Percentiles rank a stretch among this genome's conserved stretches.
phyloP scores from a whole-genome alignment of 768 basidiomycete species.

The Naganishia onofrii region DNA sequence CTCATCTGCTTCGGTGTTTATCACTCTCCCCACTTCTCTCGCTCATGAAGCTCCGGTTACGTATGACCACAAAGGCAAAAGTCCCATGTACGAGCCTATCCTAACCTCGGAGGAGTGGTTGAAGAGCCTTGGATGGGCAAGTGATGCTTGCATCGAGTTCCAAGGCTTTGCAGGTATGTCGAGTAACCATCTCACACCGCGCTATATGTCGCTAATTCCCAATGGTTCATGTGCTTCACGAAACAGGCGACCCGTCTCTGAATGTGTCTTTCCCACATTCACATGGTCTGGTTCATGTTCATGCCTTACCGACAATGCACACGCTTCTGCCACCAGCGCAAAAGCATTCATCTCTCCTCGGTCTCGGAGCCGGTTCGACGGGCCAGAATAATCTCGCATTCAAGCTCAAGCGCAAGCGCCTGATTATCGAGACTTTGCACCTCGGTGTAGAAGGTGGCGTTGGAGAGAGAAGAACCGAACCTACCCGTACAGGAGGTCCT shows the following conservation, averaged over 20 bases:
- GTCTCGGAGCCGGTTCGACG: constrained; percentile 58
- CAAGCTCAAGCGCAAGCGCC: constrained; percentile 79
- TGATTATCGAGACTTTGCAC: constrained; percentile 87
- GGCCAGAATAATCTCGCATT: constrained; percentile 97
- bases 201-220: background rate
- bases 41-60: constrained; percentile 49
- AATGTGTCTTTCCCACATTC: constrained; percentile 72
- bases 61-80: constrained; percentile 26
- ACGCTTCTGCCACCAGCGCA: constrained; percentile 75
- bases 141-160: constrained; percentile 72
- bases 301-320: constrained; percentile 70
- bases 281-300: constrained; percentile 78
- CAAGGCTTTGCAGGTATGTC: constrained; percentile 73
- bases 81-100: constrained; percentile 7
- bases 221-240: background rate
- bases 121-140: constrained; percentile 72
- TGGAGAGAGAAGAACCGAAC: constrained; percentile 49
- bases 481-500: constrained; percentile 26
- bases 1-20: constrained; percentile 61
- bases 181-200: constrained; percentile 14
- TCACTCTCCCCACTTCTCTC: constrained; percentile 66
- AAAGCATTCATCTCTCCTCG: constrained; percentile 77
- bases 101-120: constrained; percentile 63
- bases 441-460: constrained; percentile 54
- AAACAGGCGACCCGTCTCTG: constrained; percentile 64